phyloP scores from a whole-genome alignment of 768 basidiomycete genomes.

The Phaeolepiota aurea region DNA sequence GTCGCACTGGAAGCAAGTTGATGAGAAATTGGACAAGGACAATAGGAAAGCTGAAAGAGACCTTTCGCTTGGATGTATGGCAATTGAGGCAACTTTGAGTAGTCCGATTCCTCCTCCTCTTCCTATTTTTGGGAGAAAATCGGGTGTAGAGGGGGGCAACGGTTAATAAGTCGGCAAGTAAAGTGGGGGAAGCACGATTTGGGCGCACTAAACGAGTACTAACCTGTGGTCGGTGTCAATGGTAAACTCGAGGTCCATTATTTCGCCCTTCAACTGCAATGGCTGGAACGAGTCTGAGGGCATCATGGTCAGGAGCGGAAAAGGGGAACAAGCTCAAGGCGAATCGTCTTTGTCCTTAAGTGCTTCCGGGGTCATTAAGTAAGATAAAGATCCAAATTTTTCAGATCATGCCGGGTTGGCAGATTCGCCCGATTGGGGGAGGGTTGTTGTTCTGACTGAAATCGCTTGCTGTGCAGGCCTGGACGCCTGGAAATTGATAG shows the following conservation, averaged over 20 bases:
- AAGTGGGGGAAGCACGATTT: slow-evolving; percentile 13
- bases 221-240: slow-evolving; percentile 63
- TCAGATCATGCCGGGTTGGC: slow-evolving; percentile 37
- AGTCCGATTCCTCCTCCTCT: slow-evolving; percentile 84
- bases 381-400: slow-evolving; percentile 30
- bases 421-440: slow-evolving; percentile 27
- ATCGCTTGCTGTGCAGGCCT: slow-evolving; percentile 7
- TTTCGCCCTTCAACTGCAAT: slow-evolving; percentile 65
- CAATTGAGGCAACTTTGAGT: slow-evolving; percentile 86
- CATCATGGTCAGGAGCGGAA: slow-evolving; percentile 44
- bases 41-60: slow-evolving; percentile 21
- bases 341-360: slow-evolving; percentile 41
- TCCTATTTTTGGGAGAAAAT: slow-evolving; percentile 48
- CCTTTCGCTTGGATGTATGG: slow-evolving; percentile 92
- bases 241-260: slow-evolving; percentile 72
- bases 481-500: slow-evolving; percentile 9
- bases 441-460: slow-evolving; percentile 7
- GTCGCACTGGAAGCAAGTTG: slow-evolving; percentile 56
- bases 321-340: slow-evolving; percentile 37
- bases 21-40: slow-evolving; percentile 5
- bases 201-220: slow-evolving; percentile 15
- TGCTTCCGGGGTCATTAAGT: slow-evolving; percentile 56
- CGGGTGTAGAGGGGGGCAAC: slow-evolving; percentile 35
- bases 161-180: slow-evolving; percentile 43
- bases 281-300: slow-evolving; percentile 46